phyloP scores from a whole-genome alignment of 2,329 filamentous ascomycete species.

The Mycogone perniciosa region DNA sequence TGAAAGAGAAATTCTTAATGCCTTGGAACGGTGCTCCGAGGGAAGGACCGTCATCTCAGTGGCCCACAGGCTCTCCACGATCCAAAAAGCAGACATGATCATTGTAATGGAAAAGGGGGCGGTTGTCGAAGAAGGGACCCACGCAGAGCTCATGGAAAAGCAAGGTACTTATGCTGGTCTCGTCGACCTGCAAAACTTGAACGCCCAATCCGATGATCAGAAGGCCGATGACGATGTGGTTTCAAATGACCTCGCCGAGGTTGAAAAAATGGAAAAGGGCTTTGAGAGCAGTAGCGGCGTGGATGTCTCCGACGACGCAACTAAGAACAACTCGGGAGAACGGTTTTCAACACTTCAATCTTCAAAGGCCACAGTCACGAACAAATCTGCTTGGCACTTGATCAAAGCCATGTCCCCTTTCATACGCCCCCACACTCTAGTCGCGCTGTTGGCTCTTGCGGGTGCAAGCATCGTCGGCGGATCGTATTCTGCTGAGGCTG shows the following conservation, averaged over 20 bases:
- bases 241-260: too few relatives aligned
- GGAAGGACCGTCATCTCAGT: constrained; percentile 60
- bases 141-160: constrained; percentile 48
- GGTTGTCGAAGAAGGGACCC: constrained; percentile 56
- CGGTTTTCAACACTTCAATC: background rate
- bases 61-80: constrained; percentile 55
- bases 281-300: too few relatives aligned
- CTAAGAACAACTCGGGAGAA: too few relatives aligned
- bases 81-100: constrained; percentile 58
- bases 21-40: constrained; percentile 30
- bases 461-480: constrained; percentile 43
- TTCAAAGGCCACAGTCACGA: constrained; percentile 6
- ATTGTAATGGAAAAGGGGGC: constrained; percentile 55
- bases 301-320: too few relatives aligned
- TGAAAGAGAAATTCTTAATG: constrained; percentile 38
- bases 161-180: constrained; percentile 45
- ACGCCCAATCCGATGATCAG: too few relatives aligned
- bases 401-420: constrained; percentile 3
- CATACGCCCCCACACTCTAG: constrained; percentile 11
- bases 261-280: too few relatives aligned
- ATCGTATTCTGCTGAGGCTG: constrained; percentile 42
- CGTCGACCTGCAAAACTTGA: constrained; percentile 26
- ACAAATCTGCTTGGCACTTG: background rate
- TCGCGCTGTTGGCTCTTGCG: constrained; percentile 31
- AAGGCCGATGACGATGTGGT: too few relatives aligned